Conservation (phyloP, 352 stramenopile genomes). For the Globisporangium alternatum region DNA sequence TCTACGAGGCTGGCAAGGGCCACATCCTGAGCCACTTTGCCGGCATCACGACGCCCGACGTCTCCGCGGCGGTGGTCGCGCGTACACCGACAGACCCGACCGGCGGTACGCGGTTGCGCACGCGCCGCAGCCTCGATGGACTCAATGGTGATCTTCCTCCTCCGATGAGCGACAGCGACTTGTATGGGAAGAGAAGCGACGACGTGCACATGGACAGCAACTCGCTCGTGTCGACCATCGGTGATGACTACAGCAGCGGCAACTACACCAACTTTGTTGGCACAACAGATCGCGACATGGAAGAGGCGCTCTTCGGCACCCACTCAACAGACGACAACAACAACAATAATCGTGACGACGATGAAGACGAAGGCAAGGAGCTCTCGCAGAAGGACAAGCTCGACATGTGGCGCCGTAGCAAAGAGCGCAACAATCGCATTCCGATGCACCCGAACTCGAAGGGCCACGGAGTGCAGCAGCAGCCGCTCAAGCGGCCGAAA, state of each 20-base stretch:
- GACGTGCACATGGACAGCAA: constrained; percentile 7
- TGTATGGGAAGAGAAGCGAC: not conserved
- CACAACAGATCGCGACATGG: constrained; percentile 16
- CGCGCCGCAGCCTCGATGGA: constrained; percentile 14
- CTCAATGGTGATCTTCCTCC: constrained; percentile 2
- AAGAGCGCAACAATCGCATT: constrained; percentile 12
- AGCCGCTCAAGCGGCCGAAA: constrained; percentile 19
- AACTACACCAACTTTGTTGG: constrained; percentile 1
- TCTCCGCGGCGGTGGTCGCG: not conserved
- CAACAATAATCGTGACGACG: constrained; percentile 15
- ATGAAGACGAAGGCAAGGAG: constrained; percentile 4
- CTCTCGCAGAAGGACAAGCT: constrained; percentile 23
- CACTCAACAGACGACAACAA: constrained; percentile 14
- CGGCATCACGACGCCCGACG: constrained; percentile 39
- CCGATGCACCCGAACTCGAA: not conserved
- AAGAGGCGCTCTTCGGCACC: constrained; percentile 18
- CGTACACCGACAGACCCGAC: not conserved
- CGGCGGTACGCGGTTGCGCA: not conserved
- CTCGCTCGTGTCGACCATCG: constrained; percentile 8
- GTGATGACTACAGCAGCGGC: constrained; percentile 3
- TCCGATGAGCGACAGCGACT: not conserved
- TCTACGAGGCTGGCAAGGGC: constrained; percentile 55
- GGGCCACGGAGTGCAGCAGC: constrained; percentile 9
- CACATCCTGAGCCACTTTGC: constrained; percentile 65
- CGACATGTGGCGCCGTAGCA: constrained; percentile 22